Percentiles rank a stretch among this genome's conserved stretches.
phyloP scores from a whole-genome alignment of 306 rosid species.

The Biancaea sappan region DNA sequence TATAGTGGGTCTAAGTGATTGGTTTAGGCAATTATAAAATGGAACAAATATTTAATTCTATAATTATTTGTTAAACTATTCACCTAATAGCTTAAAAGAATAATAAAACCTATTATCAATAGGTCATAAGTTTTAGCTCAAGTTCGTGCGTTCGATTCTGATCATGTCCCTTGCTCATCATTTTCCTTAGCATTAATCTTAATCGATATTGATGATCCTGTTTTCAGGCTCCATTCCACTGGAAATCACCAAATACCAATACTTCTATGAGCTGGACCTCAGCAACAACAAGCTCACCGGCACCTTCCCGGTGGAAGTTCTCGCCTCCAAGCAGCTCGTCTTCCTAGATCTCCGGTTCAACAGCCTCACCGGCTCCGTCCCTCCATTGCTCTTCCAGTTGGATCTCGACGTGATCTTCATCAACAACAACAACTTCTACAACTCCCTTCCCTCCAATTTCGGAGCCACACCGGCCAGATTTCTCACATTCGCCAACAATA shows the following conservation, averaged over 20 bases:
- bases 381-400: conserved; percentile 32
- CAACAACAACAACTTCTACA: conserved; percentile 53
- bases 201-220: no score
- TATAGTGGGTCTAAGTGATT: no score
- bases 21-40: no score
- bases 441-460: conserved; percentile 44
- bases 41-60: no score
- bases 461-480: conserved; percentile 54
- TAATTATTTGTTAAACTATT: no score
- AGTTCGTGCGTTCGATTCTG: no score
- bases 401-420: conserved; percentile 58
- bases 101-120: no score
- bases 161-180: no score
- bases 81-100: no score
- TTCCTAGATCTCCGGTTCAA: conserved; percentile 79
- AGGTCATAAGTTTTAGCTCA: no score
- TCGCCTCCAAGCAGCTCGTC: conserved; percentile 33
- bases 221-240: conserved; percentile 42
- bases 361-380: conserved; percentile 33
- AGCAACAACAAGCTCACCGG: conserved; percentile 57
- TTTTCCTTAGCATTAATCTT: no score
- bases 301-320: conserved; percentile 42
- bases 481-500: conserved; percentile 71
- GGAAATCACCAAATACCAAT: background rate
- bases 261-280: conserved; percentile 65